These are phyloP conservation scores for Phytophthora podocarpi DNA, from an alignment of 352 stramenopile species.

Conservation along the genomic window DNA sequence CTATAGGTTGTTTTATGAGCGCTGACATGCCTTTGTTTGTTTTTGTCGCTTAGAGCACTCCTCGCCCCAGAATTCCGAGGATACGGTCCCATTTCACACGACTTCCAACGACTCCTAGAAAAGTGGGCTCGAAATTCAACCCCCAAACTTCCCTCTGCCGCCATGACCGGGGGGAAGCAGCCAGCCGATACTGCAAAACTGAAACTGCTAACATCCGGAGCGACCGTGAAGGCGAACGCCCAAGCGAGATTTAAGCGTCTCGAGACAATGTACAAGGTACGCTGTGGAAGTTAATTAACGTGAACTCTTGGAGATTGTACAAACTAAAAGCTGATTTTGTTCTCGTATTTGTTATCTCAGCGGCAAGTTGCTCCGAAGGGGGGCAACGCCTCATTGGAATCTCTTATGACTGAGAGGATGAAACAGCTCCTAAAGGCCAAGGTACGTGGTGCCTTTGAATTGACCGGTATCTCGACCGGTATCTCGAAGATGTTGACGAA, in stretches of 20 bases:
- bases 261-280: slow-evolving; percentile 72
- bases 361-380: slow-evolving; percentile 37
- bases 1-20: neutral
- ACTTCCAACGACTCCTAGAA: slow-evolving; percentile 68
- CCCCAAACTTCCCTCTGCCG: slow-evolving; percentile 31
- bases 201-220: slow-evolving; percentile 60
- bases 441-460: slow-evolving; percentile 22
- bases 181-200: slow-evolving; percentile 22
- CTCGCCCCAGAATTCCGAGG: slow-evolving; percentile 58
- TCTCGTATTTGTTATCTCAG: slow-evolving; percentile 17
- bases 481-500: neutral
- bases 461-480: neutral
- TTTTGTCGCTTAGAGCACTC: slow-evolving; percentile 47
- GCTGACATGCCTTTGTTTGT: slow-evolving; percentile 3
- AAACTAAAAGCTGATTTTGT: neutral
- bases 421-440: slow-evolving; percentile 48
- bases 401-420: slow-evolving; percentile 51
- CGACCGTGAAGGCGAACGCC: slow-evolving; percentile 48
- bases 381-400: slow-evolving; percentile 45
- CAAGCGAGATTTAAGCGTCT: slow-evolving; percentile 62
- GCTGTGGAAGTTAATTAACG: slow-evolving; percentile 6
- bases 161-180: slow-evolving; percentile 15
- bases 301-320: neutral
- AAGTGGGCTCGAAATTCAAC: slow-evolving; percentile 61
- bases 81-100: slow-evolving; percentile 55